Percentiles rank a stretch among this genome's conserved stretches.
Evolutionary conservation across 2,329 filamentous ascomycete species (phyloP).

Genomic region (Colletotrichum aenigma): DNA sequence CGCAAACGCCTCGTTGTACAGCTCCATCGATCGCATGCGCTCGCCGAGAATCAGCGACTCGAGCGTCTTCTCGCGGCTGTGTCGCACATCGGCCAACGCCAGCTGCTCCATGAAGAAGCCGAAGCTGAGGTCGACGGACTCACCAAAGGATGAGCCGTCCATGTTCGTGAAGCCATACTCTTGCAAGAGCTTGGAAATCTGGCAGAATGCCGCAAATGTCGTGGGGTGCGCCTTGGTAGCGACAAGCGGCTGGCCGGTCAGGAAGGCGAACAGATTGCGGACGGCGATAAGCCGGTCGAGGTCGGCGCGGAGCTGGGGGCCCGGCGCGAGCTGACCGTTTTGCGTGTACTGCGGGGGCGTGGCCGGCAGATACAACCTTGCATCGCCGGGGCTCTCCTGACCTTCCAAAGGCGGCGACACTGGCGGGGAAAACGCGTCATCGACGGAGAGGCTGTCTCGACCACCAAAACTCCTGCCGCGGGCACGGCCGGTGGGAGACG

Average conservation of each 20-base stretch:
- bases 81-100: constrained; percentile 77
- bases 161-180: constrained; percentile 61
- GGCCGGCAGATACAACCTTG: constrained; percentile 59
- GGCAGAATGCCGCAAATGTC: constrained; percentile 58
- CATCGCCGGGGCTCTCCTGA: constrained; percentile 41
- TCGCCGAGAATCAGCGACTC: constrained; percentile 91
- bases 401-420: constrained; percentile 36
- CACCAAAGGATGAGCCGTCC: constrained; percentile 65
- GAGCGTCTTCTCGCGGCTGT: constrained; percentile 85
- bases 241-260: constrained; percentile 67
- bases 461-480: constrained; percentile 51
- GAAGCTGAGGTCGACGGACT: constrained; percentile 68
- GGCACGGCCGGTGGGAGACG: constrained; percentile 28
- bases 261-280: constrained; percentile 69
- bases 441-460: constrained; percentile 49
- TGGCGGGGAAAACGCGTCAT: constrained; percentile 49
- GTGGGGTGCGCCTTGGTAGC: constrained; percentile 58
- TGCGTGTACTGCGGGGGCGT: constrained; percentile 33
- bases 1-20: constrained; percentile 92
- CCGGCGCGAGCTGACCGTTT: constrained; percentile 37
- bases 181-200: constrained; percentile 57
- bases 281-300: constrained; percentile 62
- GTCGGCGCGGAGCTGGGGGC: constrained; percentile 39
- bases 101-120: constrained; percentile 79
- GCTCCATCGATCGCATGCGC: constrained; percentile 76